Percentiles rank a stretch among this genome's conserved stretches.
These are phyloP conservation scores for Pseudoscleropodium purum DNA, from an alignment of 225 moss, liverwort and hornwort species.

Conservation along the genomic window DNA sequence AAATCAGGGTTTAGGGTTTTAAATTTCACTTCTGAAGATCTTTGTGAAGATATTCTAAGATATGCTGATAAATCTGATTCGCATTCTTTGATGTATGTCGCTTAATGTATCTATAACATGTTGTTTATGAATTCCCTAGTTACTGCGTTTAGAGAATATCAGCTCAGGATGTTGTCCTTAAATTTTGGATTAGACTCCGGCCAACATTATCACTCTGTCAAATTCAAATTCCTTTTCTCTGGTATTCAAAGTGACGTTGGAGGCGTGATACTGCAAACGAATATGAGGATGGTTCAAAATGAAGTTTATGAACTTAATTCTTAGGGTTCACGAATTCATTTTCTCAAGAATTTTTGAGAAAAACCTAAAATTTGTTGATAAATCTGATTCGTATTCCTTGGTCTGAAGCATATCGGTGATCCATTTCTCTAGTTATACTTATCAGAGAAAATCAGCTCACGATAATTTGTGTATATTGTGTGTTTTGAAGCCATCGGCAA, in stretches of 20 bases:
- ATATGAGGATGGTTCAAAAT: background rate
- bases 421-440: background rate
- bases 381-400: background rate
- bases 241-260: background rate
- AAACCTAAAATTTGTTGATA: background rate
- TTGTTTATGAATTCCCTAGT: background rate
- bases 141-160: background rate
- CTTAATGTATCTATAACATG: background rate
- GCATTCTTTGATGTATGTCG: background rate
- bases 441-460: background rate
- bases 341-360: background rate
- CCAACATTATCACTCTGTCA: constrained; percentile 54
- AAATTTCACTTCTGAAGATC: background rate
- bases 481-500: constrained; percentile 54
- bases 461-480: background rate
- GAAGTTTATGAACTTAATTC: background rate
- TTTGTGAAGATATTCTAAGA: background rate
- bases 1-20: background rate
- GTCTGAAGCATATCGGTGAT: background rate
- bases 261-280: background rate
- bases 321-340: background rate
- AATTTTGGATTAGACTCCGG: constrained; percentile 50
- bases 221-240: background rate
- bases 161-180: background rate
- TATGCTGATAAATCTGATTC: background rate